These are phyloP conservation scores for Yamadazyma endophytica DNA, from an alignment of 805 yeast genomes.

Conservation along the genomic window DNA sequence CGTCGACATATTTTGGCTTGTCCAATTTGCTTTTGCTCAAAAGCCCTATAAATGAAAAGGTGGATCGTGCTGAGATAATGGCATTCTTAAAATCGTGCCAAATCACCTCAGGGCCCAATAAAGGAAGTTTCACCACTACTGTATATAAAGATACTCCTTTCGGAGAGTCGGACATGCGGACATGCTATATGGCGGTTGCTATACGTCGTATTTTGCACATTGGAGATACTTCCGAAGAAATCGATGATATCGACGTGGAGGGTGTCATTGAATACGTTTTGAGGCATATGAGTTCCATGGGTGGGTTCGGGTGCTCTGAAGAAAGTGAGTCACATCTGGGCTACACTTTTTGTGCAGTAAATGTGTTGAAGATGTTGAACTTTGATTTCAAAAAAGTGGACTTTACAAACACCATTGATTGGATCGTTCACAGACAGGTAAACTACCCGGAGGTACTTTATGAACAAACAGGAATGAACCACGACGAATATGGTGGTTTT, in stretches of 20 bases:
- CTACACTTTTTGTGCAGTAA: constrained; percentile 77
- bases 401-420: constrained; percentile 40
- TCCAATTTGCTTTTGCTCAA: constrained; percentile 50
- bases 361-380: constrained; percentile 45
- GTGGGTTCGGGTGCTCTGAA: constrained; percentile 62
- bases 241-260: constrained; percentile 40
- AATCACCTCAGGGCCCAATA: constrained; percentile 19
- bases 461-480: constrained; percentile 23
- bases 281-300: constrained; percentile 41
- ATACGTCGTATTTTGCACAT: constrained; percentile 50
- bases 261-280: constrained; percentile 33
- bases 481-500: constrained; percentile 65
- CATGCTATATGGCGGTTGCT: constrained; percentile 68
- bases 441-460: constrained; percentile 24
- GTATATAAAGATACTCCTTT: constrained; percentile 25
- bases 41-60: constrained; percentile 29
- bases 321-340: constrained; percentile 80
- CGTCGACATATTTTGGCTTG: constrained; percentile 76
- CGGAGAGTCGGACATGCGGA: constrained; percentile 72
- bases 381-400: constrained; percentile 16
- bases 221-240: constrained; percentile 10
- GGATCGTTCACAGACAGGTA: constrained; percentile 67
- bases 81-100: constrained; percentile 61
- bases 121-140: constrained; percentile 35
- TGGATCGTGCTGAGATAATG: constrained; percentile 48